These are phyloP conservation scores for Lasiodiplodia gonubiensis DNA, from an alignment of 2,329 filamentous ascomycete genomes.

Conservation along the genomic window DNA sequence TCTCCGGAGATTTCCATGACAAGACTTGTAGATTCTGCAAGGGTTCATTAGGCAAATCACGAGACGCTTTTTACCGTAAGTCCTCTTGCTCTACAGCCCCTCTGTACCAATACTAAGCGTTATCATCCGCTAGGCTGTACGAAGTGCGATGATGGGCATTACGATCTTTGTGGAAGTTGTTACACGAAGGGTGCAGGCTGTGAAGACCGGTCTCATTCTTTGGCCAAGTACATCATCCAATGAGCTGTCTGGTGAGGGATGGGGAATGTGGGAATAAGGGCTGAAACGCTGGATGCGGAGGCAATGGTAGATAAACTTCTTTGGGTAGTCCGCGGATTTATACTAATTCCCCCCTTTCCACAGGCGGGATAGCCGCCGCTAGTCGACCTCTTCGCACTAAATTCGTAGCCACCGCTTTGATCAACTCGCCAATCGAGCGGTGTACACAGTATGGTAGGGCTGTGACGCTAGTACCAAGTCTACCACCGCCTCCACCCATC, in stretches of 20 bases:
- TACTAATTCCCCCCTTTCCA: too few species aligned
- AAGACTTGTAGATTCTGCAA: conserved; percentile 3
- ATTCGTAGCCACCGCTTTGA: too few species aligned
- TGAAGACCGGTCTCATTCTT: background rate
- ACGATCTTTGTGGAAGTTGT: background rate
- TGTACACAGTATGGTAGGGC: too few species aligned
- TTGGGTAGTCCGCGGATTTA: too few species aligned
- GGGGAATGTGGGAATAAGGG: too few species aligned
- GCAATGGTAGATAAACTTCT: too few species aligned
- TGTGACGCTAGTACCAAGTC: too few species aligned
- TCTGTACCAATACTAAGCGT: background rate
- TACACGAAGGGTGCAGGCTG: conserved; percentile 14
- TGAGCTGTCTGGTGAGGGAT: background rate
- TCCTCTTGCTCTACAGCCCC: background rate
- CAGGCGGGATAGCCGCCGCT: too few species aligned
- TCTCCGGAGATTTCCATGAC: background rate
- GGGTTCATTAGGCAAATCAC: background rate
- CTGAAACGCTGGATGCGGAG: too few species aligned
- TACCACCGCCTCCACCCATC: too few species aligned
- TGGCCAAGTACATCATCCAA: conserved; percentile 1
- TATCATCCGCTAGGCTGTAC: background rate
- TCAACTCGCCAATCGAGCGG: too few species aligned
- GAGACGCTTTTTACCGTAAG: conserved; percentile 18
- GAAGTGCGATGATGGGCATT: conserved; percentile 1
- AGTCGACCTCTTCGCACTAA: too few species aligned